Evolutionary conservation across 805 yeast species (phyloP).

Genomic region (Komagataella mondaviorum): DNA sequence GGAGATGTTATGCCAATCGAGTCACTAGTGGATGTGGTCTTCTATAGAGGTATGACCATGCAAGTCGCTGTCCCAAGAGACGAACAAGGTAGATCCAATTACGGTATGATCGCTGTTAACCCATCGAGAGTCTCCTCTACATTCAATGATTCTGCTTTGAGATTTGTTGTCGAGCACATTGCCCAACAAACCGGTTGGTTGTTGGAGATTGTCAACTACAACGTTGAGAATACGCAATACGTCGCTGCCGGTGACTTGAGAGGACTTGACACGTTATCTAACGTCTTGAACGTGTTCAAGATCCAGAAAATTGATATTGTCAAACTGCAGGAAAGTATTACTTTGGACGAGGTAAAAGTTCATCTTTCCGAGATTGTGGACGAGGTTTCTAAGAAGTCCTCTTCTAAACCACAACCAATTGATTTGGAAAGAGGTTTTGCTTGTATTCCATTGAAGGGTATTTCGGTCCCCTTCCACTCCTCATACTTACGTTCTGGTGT

Average conservation of each 20-base stretch:
- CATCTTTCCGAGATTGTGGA: slow-evolving; percentile 80
- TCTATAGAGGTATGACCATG: slow-evolving; percentile 99
- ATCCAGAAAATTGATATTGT: slow-evolving; percentile 88
- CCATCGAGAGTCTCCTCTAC: slow-evolving; percentile 87
- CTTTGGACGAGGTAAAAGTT: slow-evolving; percentile 78
- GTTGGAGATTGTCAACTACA: slow-evolving; percentile 94
- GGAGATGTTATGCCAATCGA: slow-evolving; percentile 99
- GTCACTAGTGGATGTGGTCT: slow-evolving; percentile 91
- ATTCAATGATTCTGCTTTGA: slow-evolving; percentile 84
- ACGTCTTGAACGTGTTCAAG: slow-evolving; percentile 87
- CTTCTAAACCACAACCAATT: slow-evolving; percentile 91
- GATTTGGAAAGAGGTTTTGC: slow-evolving; percentile 97
- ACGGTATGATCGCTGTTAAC: slow-evolving; percentile 98
- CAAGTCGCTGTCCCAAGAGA: slow-evolving; percentile 99
- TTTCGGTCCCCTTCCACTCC: slow-evolving; percentile 99
- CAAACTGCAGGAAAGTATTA: slow-evolving; percentile 69
- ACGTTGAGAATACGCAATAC: slow-evolving; percentile 96
- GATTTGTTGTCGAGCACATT: slow-evolving; percentile 88
- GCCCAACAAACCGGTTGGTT: slow-evolving; percentile 80
- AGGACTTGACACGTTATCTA: slow-evolving; percentile 84
- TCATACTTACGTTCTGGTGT: slow-evolving; percentile 98
- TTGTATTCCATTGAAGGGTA: slow-evolving; percentile 95
- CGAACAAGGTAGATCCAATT: slow-evolving; percentile 86
- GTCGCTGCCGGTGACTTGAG: slow-evolving; percentile 98
- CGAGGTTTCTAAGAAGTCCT: slow-evolving; percentile 71